These are phyloP conservation scores for Babesia divergens DNA, from an alignment of 169 alveolate genomes.

Conservation along the genomic window DNA sequence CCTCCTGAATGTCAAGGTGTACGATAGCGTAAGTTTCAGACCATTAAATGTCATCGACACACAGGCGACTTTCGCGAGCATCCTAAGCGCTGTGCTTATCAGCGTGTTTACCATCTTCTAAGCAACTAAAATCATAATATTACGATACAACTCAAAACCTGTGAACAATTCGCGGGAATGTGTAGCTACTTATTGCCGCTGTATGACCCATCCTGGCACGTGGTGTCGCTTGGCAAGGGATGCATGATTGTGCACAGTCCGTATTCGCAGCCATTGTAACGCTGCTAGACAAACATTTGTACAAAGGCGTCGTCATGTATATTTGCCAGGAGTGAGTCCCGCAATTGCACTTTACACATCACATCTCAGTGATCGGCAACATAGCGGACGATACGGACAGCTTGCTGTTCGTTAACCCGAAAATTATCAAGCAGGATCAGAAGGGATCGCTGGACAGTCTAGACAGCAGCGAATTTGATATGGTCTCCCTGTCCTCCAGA, in stretches of 20 bases:
- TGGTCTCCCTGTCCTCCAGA: not conserved
- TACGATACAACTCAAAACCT: not conserved
- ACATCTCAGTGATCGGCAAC: constrained; percentile 30
- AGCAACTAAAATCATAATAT: not conserved
- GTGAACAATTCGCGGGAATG: not conserved
- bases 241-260: constrained; percentile 17
- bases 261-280: not conserved
- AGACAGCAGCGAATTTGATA: constrained; percentile 9
- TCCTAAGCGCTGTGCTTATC: not conserved
- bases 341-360: constrained; percentile 1
- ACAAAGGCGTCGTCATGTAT: not conserved
- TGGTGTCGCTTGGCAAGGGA: constrained; percentile 1
- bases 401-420: constrained; percentile 62
- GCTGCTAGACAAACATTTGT: not conserved
- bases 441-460: constrained; percentile 10
- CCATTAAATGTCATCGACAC: not conserved
- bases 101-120: not conserved
- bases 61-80: constrained; percentile 24
- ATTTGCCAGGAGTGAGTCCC: not conserved
- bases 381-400: constrained; percentile 62
- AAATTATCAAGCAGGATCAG: constrained; percentile 34
- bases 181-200: not conserved
- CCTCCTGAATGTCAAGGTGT: constrained; percentile 6
- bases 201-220: constrained; percentile 8
- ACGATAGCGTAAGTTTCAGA: constrained; percentile 5